These are phyloP conservation scores for Aethionema arabicum DNA, from an alignment of 345 rosid genomes.

Conservation along the genomic window DNA sequence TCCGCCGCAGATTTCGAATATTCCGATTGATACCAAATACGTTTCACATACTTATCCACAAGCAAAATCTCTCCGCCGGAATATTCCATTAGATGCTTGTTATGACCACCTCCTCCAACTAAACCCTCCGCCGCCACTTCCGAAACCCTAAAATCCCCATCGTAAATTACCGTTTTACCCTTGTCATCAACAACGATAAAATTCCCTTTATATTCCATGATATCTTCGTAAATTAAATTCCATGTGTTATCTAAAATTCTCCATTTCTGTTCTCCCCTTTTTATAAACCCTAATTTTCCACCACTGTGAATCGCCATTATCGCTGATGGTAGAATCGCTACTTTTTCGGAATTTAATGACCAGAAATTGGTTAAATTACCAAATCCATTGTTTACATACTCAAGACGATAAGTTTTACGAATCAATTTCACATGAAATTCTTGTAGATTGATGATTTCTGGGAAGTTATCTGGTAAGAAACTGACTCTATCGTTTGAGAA, in stretches of 20 bases:
- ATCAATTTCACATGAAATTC: conserved; percentile 24
- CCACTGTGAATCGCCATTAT: conserved; percentile 39
- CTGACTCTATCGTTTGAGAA: conserved; percentile 31
- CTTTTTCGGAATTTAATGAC: conserved; percentile 32
- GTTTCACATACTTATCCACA: conserved; percentile 33
- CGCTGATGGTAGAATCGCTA: conserved; percentile 29
- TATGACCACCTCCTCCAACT: conserved; percentile 34
- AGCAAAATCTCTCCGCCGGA: conserved; percentile 29
- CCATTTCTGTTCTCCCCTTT: conserved; percentile 27
- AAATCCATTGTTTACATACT: conserved; percentile 23
- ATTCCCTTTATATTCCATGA: conserved; percentile 1
- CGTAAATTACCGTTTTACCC: conserved; percentile 31
- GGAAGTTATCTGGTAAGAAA: conserved; percentile 14
- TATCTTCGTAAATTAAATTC: conserved; percentile 31
- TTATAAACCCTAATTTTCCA: conserved; percentile 33
- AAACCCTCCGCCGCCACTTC: conserved; percentile 31
- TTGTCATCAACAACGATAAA: conserved; percentile 32
- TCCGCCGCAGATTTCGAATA: conserved; percentile 28
- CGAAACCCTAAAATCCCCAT: conserved; percentile 22
- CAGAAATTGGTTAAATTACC: conserved; percentile 26
- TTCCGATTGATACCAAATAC: conserved; percentile 17
- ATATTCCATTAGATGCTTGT: conserved; percentile 29
- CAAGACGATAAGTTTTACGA: conserved; percentile 29
- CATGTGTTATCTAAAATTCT: conserved; percentile 26
- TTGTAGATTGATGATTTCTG: conserved; percentile 10